Percentiles rank a stretch among this genome's conserved stretches.
These are phyloP conservation scores for Chaetomiaceae sp. DNA, from an alignment of 2,329 filamentous ascomycete species.

Conservation along the genomic window DNA sequence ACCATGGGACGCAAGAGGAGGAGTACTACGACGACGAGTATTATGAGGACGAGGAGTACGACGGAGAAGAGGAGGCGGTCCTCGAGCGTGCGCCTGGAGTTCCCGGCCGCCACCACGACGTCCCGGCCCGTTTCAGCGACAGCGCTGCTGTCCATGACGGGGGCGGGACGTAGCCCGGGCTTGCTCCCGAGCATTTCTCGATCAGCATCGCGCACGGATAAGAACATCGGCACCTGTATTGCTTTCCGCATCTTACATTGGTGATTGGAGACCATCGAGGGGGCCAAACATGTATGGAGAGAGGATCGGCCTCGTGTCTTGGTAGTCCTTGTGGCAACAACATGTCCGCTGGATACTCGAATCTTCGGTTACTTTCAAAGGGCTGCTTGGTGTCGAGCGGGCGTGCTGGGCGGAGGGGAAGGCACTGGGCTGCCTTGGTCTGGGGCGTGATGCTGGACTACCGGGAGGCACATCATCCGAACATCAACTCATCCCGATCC, in stretches of 20 bases:
- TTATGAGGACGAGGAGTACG: slow-evolving; percentile 26
- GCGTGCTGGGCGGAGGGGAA: too few relatives aligned
- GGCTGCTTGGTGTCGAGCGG: too few relatives aligned
- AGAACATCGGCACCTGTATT: slow-evolving; percentile 5
- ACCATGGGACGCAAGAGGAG: slow-evolving; percentile 21
- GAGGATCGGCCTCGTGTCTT: not conserved
- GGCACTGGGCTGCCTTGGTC: too few relatives aligned
- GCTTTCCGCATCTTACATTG: not conserved
- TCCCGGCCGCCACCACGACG: slow-evolving; percentile 1
- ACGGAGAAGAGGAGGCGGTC: slow-evolving; percentile 19
- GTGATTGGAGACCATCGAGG: not conserved
- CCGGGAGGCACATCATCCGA: too few relatives aligned
- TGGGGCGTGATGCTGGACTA: too few relatives aligned
- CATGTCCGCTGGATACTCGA: not conserved
- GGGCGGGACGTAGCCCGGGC: slow-evolving; percentile 16
- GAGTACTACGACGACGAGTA: slow-evolving; percentile 25
- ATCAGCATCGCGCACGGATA: slow-evolving; percentile 2
- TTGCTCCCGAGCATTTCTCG: not conserved
- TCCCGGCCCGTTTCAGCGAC: slow-evolving; percentile 2
- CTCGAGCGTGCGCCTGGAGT: not conserved
- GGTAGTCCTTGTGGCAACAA: not conserved
- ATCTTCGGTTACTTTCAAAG: not conserved
- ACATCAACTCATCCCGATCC: too few relatives aligned
- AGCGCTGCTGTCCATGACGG: slow-evolving; percentile 14
- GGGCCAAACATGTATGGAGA: not conserved